Base-by-base conservation (phyloP, 2,329 filamentous ascomycete species). In the Colletotrichum kahawae region DNA sequence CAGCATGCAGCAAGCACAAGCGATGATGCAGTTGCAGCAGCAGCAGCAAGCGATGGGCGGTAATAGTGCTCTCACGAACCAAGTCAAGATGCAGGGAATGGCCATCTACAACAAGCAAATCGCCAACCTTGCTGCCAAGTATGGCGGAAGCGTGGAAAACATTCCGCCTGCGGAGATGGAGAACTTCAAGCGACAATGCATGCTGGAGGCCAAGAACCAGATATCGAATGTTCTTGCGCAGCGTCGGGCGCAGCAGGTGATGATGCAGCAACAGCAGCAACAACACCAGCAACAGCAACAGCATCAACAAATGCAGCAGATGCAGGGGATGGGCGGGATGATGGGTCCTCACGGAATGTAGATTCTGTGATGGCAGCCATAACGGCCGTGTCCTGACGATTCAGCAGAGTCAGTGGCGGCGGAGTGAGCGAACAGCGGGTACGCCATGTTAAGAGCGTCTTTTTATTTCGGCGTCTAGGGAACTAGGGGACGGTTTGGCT, bases 261-360 rank as follows among this genome's bases (percentile, higher is more conserved):
- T 85, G 78, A 67, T 84, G 74, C 85, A 85, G 75, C 85, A 86
- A 60, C 84, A 84, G 36, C 77, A 77, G 56, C 76, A 79, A 54
- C 84, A 84, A 64, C 71, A 80, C 59, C 74, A 76, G 43, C 81
- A 83, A 34, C 82, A 84, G 57, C 73, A 81, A 57, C 74, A 76
- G 38, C 81, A 83, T 34, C 82, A 84, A 4, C 65, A 51, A 21
- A 51, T 51, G 43, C 43, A 67, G 29, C 60, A 84, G 36, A 87
- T 90, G 84, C 87, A 90, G 74, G 87, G 87, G 8, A 90, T 91
- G 86, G 85, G 87, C 68, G 85, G 86, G 31, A 90, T 91, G 86
- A 89, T 89, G 87, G 86, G 86, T 14, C 84, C 84, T 24, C 87
- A 89, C 77, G 87, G 86, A 51, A 88, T 89, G 86, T 88, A 84